phyloP scores from a whole-genome alignment of 1,284 basidiomycete genomes.

The Caloboletus inedulis region DNA sequence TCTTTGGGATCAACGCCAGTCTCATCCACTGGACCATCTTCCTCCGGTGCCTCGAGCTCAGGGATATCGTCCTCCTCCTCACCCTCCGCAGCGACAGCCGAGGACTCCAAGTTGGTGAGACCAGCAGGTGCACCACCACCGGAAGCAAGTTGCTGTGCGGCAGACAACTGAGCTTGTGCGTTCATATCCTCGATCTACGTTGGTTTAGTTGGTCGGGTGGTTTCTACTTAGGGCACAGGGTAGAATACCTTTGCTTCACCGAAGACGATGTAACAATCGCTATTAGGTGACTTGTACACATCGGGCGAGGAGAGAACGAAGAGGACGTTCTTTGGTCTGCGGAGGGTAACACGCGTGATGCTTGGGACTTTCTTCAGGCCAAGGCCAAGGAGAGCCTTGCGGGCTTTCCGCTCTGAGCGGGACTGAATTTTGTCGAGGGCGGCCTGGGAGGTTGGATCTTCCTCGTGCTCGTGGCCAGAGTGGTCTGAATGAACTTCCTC shows the following conservation, averaged over 20 bases:
- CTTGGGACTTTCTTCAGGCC: conserved; percentile 90
- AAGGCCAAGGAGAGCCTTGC: conserved; percentile 83
- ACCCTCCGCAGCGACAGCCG: conserved; percentile 49
- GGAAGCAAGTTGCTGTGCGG: conserved; percentile 80
- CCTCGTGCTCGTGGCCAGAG: conserved; percentile 68
- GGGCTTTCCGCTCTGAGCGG: conserved; percentile 86
- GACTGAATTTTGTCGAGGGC: conserved; percentile 93
- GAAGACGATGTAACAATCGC: conserved; percentile 98
- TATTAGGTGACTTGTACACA: conserved; percentile 96
- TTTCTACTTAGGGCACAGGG: conserved; percentile 10
- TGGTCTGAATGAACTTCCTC: conserved; percentile 81
- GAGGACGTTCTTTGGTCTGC: conserved; percentile 93
- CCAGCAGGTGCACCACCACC: conserved; percentile 45
- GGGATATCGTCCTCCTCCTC: conserved; percentile 80
- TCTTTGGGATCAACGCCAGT: conserved; percentile 90
- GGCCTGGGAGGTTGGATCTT: conserved; percentile 79
- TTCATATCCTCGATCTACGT: conserved; percentile 86
- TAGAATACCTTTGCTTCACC: conserved; percentile 86
- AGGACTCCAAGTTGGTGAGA: conserved; percentile 52
- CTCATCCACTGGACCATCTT: conserved; percentile 76
- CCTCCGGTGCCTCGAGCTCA: conserved; percentile 76
- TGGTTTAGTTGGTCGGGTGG: not conserved
- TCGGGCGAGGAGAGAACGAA: conserved; percentile 94
- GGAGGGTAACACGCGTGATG: conserved; percentile 94
- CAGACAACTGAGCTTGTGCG: conserved; percentile 77